A percentile compares a stretch with the other conserved stretches of the same genome.
These are phyloP conservation scores for Candida frijolesensis DNA, from an alignment of 1,139 yeast species.

Conservation along the genomic window DNA sequence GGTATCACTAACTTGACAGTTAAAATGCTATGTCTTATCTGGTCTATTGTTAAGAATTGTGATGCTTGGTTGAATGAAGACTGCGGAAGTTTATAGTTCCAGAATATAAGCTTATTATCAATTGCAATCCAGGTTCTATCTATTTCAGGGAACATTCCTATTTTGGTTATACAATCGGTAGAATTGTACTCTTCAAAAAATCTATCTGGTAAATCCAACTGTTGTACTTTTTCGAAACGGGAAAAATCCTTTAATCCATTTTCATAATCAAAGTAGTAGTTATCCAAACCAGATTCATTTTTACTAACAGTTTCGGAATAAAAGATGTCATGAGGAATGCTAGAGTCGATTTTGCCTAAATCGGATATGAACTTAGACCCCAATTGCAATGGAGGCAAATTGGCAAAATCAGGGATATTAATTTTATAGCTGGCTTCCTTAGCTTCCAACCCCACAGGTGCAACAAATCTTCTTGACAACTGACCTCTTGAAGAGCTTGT, in stretches of 20 bases:
- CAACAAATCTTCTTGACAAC: conserved; percentile 36
- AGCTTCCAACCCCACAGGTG: conserved; percentile 39
- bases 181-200: conserved; percentile 75
- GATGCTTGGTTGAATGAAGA: conserved; percentile 51
- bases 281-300: conserved; percentile 43
- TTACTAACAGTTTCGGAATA: conserved; percentile 42
- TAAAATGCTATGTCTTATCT: conserved; percentile 74
- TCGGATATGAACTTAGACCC: conserved; percentile 49
- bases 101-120: conserved; percentile 78
- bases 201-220: conserved; percentile 78
- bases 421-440: conserved; percentile 48
- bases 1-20: conserved; percentile 80
- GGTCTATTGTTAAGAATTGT: conserved; percentile 82
- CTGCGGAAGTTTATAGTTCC: conserved; percentile 73
- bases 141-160: conserved; percentile 84
- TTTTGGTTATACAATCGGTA: conserved; percentile 67
- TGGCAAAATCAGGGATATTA: conserved; percentile 47
- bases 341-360: conserved; percentile 47
- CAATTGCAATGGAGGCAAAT: conserved; percentile 44
- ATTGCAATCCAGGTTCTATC: conserved; percentile 86
- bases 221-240: conserved; percentile 75
- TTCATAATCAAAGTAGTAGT: conserved; percentile 45
- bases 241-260: conserved; percentile 56
- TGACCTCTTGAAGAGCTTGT: conserved; percentile 28
- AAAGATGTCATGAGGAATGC: conserved; percentile 48